A percentile compares a stretch with the other conserved stretches of the same genome.
phyloP scores from a whole-genome alignment of 202 grass and related monocot species.

The Carex arenaria region DNA sequence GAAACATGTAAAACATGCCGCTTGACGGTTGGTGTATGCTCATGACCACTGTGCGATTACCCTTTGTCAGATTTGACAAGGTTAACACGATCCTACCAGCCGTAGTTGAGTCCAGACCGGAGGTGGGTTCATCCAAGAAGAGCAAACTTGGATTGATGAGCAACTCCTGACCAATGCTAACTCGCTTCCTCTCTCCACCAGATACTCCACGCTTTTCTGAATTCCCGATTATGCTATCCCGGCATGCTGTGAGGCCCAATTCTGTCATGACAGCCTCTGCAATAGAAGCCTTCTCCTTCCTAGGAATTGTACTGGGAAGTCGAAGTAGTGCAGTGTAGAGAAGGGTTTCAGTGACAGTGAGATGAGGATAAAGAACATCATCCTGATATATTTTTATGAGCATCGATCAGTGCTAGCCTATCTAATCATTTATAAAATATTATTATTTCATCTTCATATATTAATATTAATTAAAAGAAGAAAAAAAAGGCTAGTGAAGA shows the following conservation, averaged over 20 bases:
- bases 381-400: slow-evolving; percentile 10
- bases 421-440: background rate
- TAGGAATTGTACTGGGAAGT: slow-evolving; percentile 24
- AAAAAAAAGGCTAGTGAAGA: background rate
- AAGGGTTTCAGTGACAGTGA: slow-evolving; percentile 43
- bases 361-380: slow-evolving; percentile 43
- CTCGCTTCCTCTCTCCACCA: slow-evolving; percentile 41
- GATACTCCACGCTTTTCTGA: slow-evolving; percentile 33
- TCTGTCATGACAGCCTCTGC: slow-evolving; percentile 34
- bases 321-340: slow-evolving; percentile 46
- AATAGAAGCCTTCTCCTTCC: slow-evolving; percentile 20
- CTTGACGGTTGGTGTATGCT: slow-evolving; percentile 57
- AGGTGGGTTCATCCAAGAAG: slow-evolving; percentile 88
- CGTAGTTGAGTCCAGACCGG: slow-evolving; percentile 54
- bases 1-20: slow-evolving; percentile 49
- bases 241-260: slow-evolving; percentile 30
- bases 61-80: slow-evolving; percentile 18
- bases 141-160: slow-evolving; percentile 85
- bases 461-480: background rate
- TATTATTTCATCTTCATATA: background rate
- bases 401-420: background rate
- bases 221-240: slow-evolving; percentile 37
- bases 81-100: slow-evolving; percentile 34
- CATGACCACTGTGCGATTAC: slow-evolving; percentile 34
- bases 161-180: slow-evolving; percentile 63